Evolutionary conservation across 345 rosid species (phyloP).

Genomic region (Brassica incana): DNA sequence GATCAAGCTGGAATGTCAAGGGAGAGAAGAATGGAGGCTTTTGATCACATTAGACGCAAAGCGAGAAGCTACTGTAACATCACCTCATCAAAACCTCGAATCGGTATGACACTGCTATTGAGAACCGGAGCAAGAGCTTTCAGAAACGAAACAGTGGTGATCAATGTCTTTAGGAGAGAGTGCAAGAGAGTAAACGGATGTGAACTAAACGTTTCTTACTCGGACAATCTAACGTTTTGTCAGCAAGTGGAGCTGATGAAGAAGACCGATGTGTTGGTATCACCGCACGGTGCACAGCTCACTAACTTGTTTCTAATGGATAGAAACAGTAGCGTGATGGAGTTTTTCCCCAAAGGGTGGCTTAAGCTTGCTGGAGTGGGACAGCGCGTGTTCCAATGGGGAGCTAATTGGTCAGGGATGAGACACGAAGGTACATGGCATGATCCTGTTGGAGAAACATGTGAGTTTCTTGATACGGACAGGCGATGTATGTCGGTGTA

Average conservation of each 20-base stretch:
- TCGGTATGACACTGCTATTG: constrained; percentile 68
- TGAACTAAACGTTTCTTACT: constrained; percentile 59
- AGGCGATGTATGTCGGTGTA: constrained; percentile 70
- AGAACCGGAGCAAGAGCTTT: constrained; percentile 77
- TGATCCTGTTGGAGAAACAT: constrained; percentile 58
- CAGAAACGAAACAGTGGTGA: constrained; percentile 54
- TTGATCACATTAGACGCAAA: constrained; percentile 60
- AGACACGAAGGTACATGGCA: constrained; percentile 72
- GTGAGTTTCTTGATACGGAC: constrained; percentile 59
- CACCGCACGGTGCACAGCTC: constrained; percentile 75
- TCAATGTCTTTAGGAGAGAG: constrained; percentile 49
- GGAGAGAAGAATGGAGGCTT: constrained; percentile 60
- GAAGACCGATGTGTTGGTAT: constrained; percentile 58
- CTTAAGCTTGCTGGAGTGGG: constrained; percentile 72
- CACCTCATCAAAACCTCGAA: constrained; percentile 29
- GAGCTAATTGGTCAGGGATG: constrained; percentile 83
- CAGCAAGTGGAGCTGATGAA: constrained; percentile 80
- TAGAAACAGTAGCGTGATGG: constrained; percentile 70
- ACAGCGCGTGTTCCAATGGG: constrained; percentile 67
- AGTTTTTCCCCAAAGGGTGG: constrained; percentile 81
- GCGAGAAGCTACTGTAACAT: constrained; percentile 56
- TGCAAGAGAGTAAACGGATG: constrained; percentile 59
- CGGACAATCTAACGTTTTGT: constrained; percentile 63
- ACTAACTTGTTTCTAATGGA: constrained; percentile 82
- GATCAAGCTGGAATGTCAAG: constrained; percentile 78